These are phyloP conservation scores for Tremella mesenterica DNA, from an alignment of 768 basidiomycete genomes.

Conservation along the genomic window DNA sequence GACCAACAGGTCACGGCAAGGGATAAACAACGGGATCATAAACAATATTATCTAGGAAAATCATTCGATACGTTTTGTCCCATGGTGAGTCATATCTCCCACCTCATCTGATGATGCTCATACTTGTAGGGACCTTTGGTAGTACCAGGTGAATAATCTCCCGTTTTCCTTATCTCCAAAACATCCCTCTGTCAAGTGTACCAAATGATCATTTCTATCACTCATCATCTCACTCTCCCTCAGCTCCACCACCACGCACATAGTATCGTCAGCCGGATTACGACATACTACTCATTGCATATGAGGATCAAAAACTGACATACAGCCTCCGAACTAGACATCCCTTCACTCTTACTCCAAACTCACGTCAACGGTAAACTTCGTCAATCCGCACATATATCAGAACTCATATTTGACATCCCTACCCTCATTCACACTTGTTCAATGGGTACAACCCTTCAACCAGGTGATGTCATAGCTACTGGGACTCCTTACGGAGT, in stretches of 20 bases:
- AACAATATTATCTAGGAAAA: constrained; percentile 41
- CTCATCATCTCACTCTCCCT: no score
- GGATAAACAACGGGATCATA: constrained; percentile 39
- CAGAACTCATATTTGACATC: constrained; percentile 38
- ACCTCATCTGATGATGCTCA: background rate
- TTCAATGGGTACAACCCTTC: constrained; percentile 31
- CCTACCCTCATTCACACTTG: constrained; percentile 34
- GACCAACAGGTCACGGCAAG: constrained; percentile 27
- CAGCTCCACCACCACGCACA: no score
- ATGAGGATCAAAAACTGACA: background rate
- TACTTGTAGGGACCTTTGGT: constrained; percentile 20
- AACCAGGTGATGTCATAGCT: constrained; percentile 36
- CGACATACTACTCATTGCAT: no score
- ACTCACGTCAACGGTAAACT: constrained; percentile 31
- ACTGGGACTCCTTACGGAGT: constrained; percentile 39
- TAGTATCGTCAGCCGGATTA: no score
- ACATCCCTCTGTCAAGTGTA: no score
- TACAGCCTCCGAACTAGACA: constrained; percentile 20
- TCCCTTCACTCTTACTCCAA: constrained; percentile 19
- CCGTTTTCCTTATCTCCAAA: background rate
- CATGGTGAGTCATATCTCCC: constrained; percentile 16
- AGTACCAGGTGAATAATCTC: constrained; percentile 14
- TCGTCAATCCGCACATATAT: constrained; percentile 25
- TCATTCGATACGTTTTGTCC: constrained; percentile 38
- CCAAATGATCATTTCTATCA: no score